Evolutionary conservation across 805 yeast species (phyloP), one percentile per base, ranked within the genome.

Genomic region (Ogataea zsoltii): DNA sequence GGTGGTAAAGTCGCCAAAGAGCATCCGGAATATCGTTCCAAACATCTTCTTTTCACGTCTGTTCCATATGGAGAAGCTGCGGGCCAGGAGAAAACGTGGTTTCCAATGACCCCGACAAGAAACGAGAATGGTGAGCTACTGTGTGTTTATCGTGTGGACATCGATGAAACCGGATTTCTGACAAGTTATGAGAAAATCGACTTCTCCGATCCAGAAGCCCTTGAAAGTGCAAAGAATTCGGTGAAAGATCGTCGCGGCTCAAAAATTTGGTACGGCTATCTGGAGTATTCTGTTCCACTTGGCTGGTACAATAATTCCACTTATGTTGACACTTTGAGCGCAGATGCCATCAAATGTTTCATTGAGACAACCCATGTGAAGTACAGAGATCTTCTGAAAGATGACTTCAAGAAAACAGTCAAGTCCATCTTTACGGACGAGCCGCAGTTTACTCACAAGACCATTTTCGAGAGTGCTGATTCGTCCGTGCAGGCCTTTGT

Each of bases 221-320:
- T 42, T 13, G 25, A 11, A 17, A 10, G 17, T 7, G 39, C 39
- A 15, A 32, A 39, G 15, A 11, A 16, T 16, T 21, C n/a, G 12
- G 39, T 25, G 6, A 32, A 18, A 16, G 28, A 18, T 5, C n/a
- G 15, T 13, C 12, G 16, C 19, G 32, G 16, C 16, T 32, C 33
- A 13, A 32, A 32, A 19, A 6, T 45, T 7, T 45, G 49, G 49
- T 45, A 41, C 31, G 49, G 37, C 18, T 45, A 45, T 18, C 25
- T 45, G 15, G 49, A 45, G 41, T 32, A 35, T 25, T 12, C 32
- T 12, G 41, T 12, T n/a, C 49, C 49, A 4, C 12, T 26, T 9
- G 45, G 38, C n/a, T 45, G 44, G 41, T 45, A 37, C 37, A 45
- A 45, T 25, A 33, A 26, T 13, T 45, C 49, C n/a, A 29, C 49